Base-by-base conservation (phyloP, 2,329 filamentous ascomycete species). In the Gnomoniopsis sp. region DNA sequence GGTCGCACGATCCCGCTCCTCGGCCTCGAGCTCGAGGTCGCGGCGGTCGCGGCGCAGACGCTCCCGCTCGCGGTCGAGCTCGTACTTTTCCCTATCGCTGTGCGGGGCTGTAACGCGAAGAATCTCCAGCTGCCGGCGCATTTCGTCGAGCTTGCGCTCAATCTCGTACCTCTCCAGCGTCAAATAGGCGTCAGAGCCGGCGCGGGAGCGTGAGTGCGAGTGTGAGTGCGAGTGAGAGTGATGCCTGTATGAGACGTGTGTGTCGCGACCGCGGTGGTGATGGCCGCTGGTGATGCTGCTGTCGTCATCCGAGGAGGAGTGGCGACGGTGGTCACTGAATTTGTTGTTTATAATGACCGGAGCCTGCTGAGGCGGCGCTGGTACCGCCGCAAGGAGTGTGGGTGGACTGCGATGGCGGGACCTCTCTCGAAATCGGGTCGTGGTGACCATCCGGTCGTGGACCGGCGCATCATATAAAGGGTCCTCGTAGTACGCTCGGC, bases 261-360 rank as follows among this genome's bases (percentile, higher is more conserved):
- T 67, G 34, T 65, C 66, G 38, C 68, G 67, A 53, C 72, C 54
- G 58, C 71, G 69, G 56, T 70, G 67, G 57, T 65, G 72, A 50
- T 66, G 69, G 44, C 68, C 66, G 36, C 71, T 70, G 33, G 74
- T 62, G 3, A 66, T 70, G 30, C 75, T 65, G 8, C 65, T 71
- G 2, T 74, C 74, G 17, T 75, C 74, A 38, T 80, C 79, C 6
- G 75, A 79, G 21, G 75, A 79, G 21, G 77, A 79, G 10, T 68
- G 71, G 65, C 67, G 67, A 44, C 67, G 62, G 58, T 74, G 69
- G 17, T 67, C 71, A 53, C 76, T 79, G 58, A 82, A 79, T 58
- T 75, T 75, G 68, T 84, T 85, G 66, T 84, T 83, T 68, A 86
- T 85, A 54, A 86, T 79, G 50, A 86, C 75, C 1, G 82, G 80